Evolutionary conservation across 495 filamentous ascomycete species (phyloP).

Genomic region (Viridothelium virens): DNA sequence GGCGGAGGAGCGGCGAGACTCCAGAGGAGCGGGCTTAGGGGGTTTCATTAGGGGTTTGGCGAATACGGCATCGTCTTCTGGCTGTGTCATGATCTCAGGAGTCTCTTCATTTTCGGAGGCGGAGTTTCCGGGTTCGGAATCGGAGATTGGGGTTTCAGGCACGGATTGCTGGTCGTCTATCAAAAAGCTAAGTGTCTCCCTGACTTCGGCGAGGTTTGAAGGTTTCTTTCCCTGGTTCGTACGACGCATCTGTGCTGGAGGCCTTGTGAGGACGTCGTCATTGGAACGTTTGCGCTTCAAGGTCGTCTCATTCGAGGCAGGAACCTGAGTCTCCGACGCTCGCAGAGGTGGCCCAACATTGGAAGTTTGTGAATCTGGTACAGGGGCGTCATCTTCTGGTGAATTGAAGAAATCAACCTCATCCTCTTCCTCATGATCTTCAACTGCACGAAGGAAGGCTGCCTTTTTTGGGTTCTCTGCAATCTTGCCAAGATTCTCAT

Average conservation of each 20-base stretch:
- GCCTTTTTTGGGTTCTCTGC: constrained; percentile 79
- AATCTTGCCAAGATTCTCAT: constrained; percentile 83
- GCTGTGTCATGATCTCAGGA: not conserved
- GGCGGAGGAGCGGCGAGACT: not conserved
- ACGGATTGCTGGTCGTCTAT: constrained; percentile 64
- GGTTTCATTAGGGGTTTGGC: constrained; percentile 32
- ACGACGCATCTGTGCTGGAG: constrained; percentile 57
- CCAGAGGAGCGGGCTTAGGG: constrained; percentile 36
- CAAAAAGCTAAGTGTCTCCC: constrained; percentile 69
- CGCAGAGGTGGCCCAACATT: constrained; percentile 36
- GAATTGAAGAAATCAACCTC: constrained; percentile 61
- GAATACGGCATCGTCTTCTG: not conserved
- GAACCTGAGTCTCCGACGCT: constrained; percentile 16
- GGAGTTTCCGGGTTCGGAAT: constrained; percentile 36
- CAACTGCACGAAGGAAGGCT: constrained; percentile 83
- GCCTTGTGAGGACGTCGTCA: constrained; percentile 42
- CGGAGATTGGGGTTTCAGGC: constrained; percentile 37
- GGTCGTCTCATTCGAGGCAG: constrained; percentile 13
- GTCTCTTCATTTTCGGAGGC: constrained; percentile 25
- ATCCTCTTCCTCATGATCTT: constrained; percentile 72
- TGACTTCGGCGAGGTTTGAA: constrained; percentile 67
- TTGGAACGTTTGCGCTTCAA: constrained; percentile 48
- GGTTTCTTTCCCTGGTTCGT: constrained; percentile 51
- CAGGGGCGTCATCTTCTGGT: constrained; percentile 24
- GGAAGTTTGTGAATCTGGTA: constrained; percentile 44